Percentiles rank a stretch among this genome's conserved stretches.
phyloP scores from a whole-genome alignment of 768 basidiomycete genomes.

The Gymnopilus junonius region DNA sequence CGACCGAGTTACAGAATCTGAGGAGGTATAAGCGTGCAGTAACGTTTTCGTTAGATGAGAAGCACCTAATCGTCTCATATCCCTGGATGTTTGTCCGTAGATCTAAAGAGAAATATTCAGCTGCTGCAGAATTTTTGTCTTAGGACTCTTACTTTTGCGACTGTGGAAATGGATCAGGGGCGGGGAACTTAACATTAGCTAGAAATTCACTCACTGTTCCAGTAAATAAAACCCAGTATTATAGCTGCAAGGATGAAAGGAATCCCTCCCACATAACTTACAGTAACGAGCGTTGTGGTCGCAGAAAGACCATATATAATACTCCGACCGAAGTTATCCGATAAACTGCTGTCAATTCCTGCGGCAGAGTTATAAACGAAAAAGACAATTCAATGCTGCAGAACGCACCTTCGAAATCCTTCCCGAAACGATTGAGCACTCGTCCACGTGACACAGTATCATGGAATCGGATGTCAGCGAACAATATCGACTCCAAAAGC shows the following conservation, averaged over 20 bases:
- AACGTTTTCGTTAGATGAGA: not conserved
- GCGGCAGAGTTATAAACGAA: constrained; percentile 5
- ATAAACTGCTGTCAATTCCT: constrained; percentile 83
- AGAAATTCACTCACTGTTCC: constrained; percentile 53
- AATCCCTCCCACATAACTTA: constrained; percentile 74
- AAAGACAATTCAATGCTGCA: constrained; percentile 49
- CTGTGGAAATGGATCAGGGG: constrained; percentile 23
- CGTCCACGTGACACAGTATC: constrained; percentile 90
- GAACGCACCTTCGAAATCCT: constrained; percentile 76
- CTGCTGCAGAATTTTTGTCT: not conserved
- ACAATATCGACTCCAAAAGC: constrained; percentile 79
- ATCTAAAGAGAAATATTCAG: constrained; percentile 27
- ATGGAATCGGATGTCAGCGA: constrained; percentile 90
- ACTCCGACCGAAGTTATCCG: constrained; percentile 87
- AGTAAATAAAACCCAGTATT: constrained; percentile 72
- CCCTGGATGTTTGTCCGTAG: constrained; percentile 77
- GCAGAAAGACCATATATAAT: constrained; percentile 75
- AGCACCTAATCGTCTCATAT: constrained; percentile 79
- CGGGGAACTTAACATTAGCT: not conserved
- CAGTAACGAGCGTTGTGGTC: constrained; percentile 67
- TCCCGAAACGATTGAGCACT: constrained; percentile 79
- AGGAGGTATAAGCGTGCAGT: not conserved
- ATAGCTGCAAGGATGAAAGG: constrained; percentile 64
- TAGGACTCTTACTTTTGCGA: constrained; percentile 37
- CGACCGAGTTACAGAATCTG: constrained; percentile 41